Conservation (phyloP, 495 filamentous ascomycete genomes). For the Physcia stellaris region DNA sequence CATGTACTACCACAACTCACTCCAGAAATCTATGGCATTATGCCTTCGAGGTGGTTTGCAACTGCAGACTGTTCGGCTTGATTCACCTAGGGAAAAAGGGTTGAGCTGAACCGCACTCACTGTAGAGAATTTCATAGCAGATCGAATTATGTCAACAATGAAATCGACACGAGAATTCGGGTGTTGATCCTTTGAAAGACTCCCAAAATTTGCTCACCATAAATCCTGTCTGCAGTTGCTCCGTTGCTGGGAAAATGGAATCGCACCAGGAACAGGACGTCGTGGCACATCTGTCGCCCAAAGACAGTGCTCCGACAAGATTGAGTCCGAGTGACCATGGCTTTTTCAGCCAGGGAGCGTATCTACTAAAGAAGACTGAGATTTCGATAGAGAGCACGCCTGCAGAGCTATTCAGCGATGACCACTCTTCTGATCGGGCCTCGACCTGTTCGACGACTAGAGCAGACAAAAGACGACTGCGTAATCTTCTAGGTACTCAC, state of each 20-base stretch:
- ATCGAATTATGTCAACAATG: too few species aligned
- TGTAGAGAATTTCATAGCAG: too few species aligned
- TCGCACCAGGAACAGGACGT: too few species aligned
- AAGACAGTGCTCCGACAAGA: slow-evolving; percentile 21
- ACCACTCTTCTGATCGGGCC: background rate
- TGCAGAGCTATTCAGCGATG: background rate
- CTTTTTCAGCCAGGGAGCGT: background rate
- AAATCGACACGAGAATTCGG: too few species aligned
- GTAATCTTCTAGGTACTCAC: background rate
- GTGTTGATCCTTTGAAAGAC: too few species aligned
- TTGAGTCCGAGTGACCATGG: slow-evolving; percentile 29
- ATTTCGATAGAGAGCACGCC: background rate
- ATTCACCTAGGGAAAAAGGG: too few species aligned
- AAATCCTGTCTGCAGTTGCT: background rate
- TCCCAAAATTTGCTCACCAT: background rate
- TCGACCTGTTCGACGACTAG: background rate
- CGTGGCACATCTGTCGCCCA: background rate
- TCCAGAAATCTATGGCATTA: too few species aligned
- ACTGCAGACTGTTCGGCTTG: too few species aligned
- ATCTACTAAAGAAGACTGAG: slow-evolving; percentile 1
- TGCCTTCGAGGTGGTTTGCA: too few species aligned
- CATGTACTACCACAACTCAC: too few species aligned
- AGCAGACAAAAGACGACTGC: background rate
- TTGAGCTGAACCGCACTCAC: too few species aligned
- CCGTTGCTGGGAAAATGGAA: background rate